These are phyloP conservation scores for Leishmania amazonensis DNA, from an alignment of 208 protist genomes.

Conservation along the genomic window DNA sequence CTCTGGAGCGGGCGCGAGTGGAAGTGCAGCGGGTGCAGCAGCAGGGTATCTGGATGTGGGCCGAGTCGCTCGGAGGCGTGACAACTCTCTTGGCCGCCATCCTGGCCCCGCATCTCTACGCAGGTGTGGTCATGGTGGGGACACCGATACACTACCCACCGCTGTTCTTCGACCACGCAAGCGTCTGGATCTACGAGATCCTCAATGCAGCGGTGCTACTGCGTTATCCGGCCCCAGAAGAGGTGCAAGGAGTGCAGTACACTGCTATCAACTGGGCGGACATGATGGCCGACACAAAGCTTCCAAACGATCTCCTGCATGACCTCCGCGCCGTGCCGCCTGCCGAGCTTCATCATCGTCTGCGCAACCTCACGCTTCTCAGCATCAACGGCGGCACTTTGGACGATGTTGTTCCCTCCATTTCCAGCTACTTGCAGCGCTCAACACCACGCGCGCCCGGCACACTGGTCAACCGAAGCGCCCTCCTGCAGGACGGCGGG, in stretches of 20 bases:
- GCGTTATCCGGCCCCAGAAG: conserved; percentile 21
- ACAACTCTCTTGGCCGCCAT: conserved; percentile 56
- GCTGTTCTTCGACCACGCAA: conserved; percentile 68
- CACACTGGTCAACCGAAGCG: conserved; percentile 22
- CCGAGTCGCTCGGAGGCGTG: conserved; percentile 74
- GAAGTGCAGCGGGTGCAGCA: conserved; percentile 53
- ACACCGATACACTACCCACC: conserved; percentile 70
- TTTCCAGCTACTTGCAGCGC: conserved; percentile 51
- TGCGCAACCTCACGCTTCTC: conserved; percentile 49
- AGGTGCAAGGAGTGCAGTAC: not conserved
- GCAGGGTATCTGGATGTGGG: conserved; percentile 72
- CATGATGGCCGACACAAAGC: conserved; percentile 17
- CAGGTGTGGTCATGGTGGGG: conserved; percentile 67
- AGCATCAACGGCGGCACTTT: conserved; percentile 70
- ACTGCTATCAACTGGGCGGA: conserved; percentile 29
- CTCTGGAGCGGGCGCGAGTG: conserved; percentile 41
- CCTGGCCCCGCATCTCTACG: conserved; percentile 58
- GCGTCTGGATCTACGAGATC: conserved; percentile 47
- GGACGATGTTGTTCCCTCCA: conserved; percentile 73
- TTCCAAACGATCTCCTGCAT: conserved; percentile 31
- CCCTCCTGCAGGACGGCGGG: conserved; percentile 16
- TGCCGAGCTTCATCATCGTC: conserved; percentile 35
- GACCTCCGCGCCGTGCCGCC: conserved; percentile 36
- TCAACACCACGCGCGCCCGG: conserved; percentile 33
- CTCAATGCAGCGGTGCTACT: conserved; percentile 45